phyloP scores from a whole-genome alignment of 768 basidiomycete genomes.

The Leccinum ochraceum region DNA sequence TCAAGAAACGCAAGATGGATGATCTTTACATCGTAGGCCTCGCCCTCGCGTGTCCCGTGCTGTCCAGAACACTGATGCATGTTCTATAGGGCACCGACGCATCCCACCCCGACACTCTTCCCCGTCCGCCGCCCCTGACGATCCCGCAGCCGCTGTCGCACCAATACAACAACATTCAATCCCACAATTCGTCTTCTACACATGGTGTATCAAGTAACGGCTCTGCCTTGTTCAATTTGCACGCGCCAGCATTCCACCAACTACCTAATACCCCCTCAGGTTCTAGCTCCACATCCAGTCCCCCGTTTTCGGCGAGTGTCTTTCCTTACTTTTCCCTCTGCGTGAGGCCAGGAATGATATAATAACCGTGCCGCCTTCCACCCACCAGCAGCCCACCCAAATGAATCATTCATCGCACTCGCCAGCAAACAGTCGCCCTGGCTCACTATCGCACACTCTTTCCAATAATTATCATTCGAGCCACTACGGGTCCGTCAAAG shows the following conservation, averaged over 20 bases:
- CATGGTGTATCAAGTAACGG: constrained; percentile 38
- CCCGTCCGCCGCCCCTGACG: constrained; percentile 57
- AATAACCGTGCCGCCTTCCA: constrained; percentile 43
- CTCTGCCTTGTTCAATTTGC: constrained; percentile 52
- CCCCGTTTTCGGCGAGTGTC: constrained; percentile 87
- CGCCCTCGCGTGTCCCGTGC: neutral
- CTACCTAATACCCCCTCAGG: constrained; percentile 72
- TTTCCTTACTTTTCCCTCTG: constrained; percentile 39
- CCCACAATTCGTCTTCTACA: constrained; percentile 43
- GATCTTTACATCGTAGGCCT: constrained; percentile 54
- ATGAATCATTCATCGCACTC: constrained; percentile 61
- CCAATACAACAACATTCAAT: constrained; percentile 46
- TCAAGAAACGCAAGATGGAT: constrained; percentile 64
- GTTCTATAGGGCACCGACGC: constrained; percentile 46
- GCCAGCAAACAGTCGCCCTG: constrained; percentile 49
- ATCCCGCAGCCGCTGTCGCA: constrained; percentile 56
- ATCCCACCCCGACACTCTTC: constrained; percentile 37
- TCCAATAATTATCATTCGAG: constrained; percentile 44
- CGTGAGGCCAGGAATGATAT: constrained; percentile 49
- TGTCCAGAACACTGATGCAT: neutral
- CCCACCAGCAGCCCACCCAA: constrained; percentile 61
- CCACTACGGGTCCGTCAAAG: constrained; percentile 59
- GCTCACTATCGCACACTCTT: constrained; percentile 39
- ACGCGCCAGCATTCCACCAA: constrained; percentile 56
- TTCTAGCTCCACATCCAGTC: constrained; percentile 72